Evolutionary conservation across 2,329 filamentous ascomycete species (phyloP).

Genomic region (Beauveria scarabaeidicola): DNA sequence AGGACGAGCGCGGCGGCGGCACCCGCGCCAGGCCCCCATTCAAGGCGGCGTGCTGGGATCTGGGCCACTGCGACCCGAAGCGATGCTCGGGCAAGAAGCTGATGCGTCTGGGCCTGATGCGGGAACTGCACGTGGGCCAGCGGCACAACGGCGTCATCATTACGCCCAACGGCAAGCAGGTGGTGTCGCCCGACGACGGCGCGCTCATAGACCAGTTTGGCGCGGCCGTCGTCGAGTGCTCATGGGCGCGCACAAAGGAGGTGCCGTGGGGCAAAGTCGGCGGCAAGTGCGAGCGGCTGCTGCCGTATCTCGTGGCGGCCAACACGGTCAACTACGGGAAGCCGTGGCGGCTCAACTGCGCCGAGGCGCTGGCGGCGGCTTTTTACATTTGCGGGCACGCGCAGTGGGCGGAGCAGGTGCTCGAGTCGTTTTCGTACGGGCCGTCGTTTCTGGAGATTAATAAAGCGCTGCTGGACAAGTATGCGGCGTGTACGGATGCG

Average conservation of each 20-base stretch:
- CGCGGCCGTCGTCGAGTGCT: constrained; percentile 93
- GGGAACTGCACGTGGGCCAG: constrained; percentile 83
- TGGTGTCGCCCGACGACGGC: constrained; percentile 74
- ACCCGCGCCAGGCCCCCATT: constrained; percentile 45
- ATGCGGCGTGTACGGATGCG: constrained; percentile 75
- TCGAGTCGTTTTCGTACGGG: constrained; percentile 83
- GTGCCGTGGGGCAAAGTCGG: constrained; percentile 88
- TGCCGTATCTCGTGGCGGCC: constrained; percentile 92
- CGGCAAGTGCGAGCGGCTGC: constrained; percentile 80
- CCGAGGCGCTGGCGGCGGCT: constrained; percentile 84
- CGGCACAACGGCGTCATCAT: constrained; percentile 89
- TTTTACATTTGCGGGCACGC: constrained; percentile 87
- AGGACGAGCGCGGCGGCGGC: constrained; percentile 17
- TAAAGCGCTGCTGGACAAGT: constrained; percentile 67
- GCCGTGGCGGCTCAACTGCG: constrained; percentile 91
- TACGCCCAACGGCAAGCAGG: constrained; percentile 83
- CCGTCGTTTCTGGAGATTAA: constrained; percentile 88
- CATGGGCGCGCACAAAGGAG: constrained; percentile 87
- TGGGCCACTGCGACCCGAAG: constrained; percentile 96
- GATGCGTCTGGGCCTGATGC: constrained; percentile 88
- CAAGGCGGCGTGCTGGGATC: constrained; percentile 96
- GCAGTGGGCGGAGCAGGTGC: constrained; percentile 81
- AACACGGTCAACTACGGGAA: constrained; percentile 97
- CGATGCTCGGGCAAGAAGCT: constrained; percentile 92
- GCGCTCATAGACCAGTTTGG: constrained; percentile 79